Percentiles rank a stretch among this genome's conserved stretches.
Evolutionary conservation across 805 yeast genomes (phyloP).

Genomic region (Candida coquimbonensis): DNA sequence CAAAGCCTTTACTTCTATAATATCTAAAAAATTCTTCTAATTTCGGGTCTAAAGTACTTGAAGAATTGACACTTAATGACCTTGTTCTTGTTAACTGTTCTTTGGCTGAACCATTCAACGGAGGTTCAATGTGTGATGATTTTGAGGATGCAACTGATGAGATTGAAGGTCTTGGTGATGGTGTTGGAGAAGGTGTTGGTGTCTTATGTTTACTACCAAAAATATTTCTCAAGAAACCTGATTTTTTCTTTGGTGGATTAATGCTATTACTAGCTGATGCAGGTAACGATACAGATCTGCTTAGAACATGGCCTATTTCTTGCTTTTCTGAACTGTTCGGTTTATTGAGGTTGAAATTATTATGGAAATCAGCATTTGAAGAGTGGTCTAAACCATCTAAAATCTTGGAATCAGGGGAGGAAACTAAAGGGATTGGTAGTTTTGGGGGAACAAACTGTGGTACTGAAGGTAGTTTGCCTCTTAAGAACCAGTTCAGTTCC

Average conservation of each 20-base stretch:
- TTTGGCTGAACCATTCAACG: not conserved
- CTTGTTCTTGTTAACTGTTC: constrained; percentile 11
- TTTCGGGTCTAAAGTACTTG: constrained; percentile 35
- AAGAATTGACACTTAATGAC: constrained; percentile 7
- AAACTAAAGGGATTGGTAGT: not conserved
- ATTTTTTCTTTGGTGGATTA: constrained; percentile 16
- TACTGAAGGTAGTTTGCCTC: constrained; percentile 23
- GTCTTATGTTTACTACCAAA: constrained; percentile 23
- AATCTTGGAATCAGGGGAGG: too few relatives aligned
- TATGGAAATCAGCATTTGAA: constrained; percentile 4
- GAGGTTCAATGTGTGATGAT: not conserved
- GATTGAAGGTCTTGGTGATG: constrained; percentile 3
- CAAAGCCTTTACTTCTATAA: constrained; percentile 25
- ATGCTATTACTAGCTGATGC: constrained; percentile 8
- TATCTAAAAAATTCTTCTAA: constrained; percentile 39
- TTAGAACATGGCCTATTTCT: constrained; percentile 13
- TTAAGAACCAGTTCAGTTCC: constrained; percentile 47
- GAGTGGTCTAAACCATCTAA: not conserved
- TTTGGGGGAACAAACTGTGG: not conserved
- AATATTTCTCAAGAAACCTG: constrained; percentile 30
- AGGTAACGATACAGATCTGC: constrained; percentile 27
- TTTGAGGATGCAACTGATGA: constrained; percentile 6
- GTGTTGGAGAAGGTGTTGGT: constrained; percentile 5
- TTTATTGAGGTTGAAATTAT: not conserved
- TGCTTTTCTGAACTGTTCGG: not conserved